Evolutionary conservation across 306 rosid genomes (phyloP).

Genomic region (Luffa aegyptiaca): DNA sequence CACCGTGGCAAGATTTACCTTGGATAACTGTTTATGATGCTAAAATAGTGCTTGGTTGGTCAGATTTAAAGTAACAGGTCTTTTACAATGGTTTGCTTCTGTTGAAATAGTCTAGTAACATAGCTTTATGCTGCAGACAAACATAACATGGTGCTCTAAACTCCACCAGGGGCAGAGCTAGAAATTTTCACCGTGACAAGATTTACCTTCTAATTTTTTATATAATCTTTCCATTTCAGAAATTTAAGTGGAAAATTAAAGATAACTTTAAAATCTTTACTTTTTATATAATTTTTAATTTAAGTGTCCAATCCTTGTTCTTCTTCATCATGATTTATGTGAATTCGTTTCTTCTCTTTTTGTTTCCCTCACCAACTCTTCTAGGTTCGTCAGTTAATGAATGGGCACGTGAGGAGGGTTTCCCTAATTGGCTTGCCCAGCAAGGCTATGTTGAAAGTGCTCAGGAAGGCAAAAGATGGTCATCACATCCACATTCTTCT

Average conservation of each 20-base stretch:
- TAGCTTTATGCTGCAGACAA: neutral
- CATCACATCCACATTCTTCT: conserved; percentile 57
- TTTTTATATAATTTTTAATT: neutral
- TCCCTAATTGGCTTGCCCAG: conserved; percentile 43
- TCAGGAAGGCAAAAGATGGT: conserved; percentile 50
- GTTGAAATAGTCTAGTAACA: neutral
- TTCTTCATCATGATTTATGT: neutral
- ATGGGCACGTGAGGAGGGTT: conserved; percentile 40
- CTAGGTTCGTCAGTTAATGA: conserved; percentile 55
- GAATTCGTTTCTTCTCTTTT: neutral
- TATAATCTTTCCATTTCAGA: neutral
- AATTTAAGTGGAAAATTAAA: neutral
- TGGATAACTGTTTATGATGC: neutral
- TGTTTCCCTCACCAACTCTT: neutral
- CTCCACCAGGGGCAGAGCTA: neutral
- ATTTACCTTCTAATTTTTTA: neutral
- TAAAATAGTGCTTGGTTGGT: neutral
- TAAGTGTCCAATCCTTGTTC: neutral
- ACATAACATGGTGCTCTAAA: neutral
- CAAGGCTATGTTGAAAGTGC: conserved; percentile 25
- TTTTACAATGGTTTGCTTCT: neutral
- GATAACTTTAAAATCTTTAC: neutral
- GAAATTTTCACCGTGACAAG: neutral
- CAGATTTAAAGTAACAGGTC: neutral
- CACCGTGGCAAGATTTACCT: neutral